Percentiles rank a stretch among this genome's conserved stretches.
Evolutionary conservation across 1,284 basidiomycete genomes (phyloP).

Genomic region (Xerocomus nothofagi): DNA sequence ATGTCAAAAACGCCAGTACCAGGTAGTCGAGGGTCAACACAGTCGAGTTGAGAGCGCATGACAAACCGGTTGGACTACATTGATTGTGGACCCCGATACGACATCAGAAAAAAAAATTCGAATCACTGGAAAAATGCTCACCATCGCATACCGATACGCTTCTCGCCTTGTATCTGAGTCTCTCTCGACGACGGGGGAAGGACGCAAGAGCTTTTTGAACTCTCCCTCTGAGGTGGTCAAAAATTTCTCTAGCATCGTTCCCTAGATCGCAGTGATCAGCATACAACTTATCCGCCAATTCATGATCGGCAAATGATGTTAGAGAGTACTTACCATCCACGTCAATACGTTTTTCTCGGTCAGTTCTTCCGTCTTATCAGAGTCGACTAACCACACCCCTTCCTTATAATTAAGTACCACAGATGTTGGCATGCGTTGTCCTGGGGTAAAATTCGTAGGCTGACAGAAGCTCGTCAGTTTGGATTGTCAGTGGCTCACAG

Average conservation of each 20-base stretch:
- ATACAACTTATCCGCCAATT: background rate
- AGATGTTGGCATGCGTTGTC: constrained; percentile 78
- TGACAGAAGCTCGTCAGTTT: constrained; percentile 31
- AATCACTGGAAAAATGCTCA: constrained; percentile 29
- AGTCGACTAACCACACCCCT: constrained; percentile 82
- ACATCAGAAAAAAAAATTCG: background rate
- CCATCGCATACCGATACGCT: constrained; percentile 84
- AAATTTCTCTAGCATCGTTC: constrained; percentile 88
- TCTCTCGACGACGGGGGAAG: constrained; percentile 38
- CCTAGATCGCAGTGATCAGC: constrained; percentile 44
- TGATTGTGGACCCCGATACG: background rate
- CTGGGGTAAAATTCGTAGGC: constrained; percentile 71
- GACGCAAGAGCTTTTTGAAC: constrained; percentile 65
- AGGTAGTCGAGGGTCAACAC: constrained; percentile 77
- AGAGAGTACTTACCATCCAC: constrained; percentile 61
- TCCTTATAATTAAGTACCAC: constrained; percentile 66
- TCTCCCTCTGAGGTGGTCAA: constrained; percentile 69
- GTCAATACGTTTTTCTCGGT: constrained; percentile 73
- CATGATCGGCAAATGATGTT: background rate
- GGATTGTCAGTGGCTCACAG: background rate
- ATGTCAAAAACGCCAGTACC: constrained; percentile 94
- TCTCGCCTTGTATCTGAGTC: constrained; percentile 49
- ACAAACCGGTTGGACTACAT: constrained; percentile 71
- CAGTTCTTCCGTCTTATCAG: constrained; percentile 51
- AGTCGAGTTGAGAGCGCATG: constrained; percentile 96